Evolutionary conservation across 2,329 filamentous ascomycete genomes (phyloP), one percentile per base, ranked within the genome.

Genomic region (Claviceps sp.): DNA sequence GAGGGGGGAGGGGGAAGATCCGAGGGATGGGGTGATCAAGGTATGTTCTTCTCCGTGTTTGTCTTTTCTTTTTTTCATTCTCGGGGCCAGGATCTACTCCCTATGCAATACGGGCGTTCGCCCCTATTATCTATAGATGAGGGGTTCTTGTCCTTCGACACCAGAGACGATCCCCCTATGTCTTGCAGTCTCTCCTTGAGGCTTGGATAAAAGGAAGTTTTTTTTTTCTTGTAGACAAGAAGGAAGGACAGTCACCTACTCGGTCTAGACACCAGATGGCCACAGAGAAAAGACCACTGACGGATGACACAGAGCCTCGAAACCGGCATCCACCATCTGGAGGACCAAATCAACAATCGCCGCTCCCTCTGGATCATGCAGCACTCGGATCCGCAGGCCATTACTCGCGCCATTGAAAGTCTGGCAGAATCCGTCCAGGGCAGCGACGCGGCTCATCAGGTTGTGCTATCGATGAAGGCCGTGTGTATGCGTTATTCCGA

Each of bases 361-460:
- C 66, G 62, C 46, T 61, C 64, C 5, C 60, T 68, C 46, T 68
- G 66, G 66, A 54, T 64, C 53, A 63, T 63, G 58, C 66, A 65
- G 52, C 63, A 66, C 49, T 55, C 64, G 1, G 61, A 62, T 49
- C 59, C 65, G 23, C 54, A 61, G 22, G 60, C 60, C 1, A 57
- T 67, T 34, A 59, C 61, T 7, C 62, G 61, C 7, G 64, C 62
- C 42, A 63, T 68, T 17, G 63, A 66, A 52, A 65, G 59, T 5
- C 58, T 65, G 23, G 54, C 62, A 1, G 61, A 61, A 9, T 62
- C 62, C 0, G 60, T 60, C n/a, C 51, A 59, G 5, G 59, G 62
- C 49, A 63, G 61, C 45, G 57, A 61, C 17, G 55, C 53, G 16
- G 55, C 61, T 2, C 59, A 63, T 34, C 57, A 60, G 45, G 57